These are phyloP conservation scores for Globisporangium carolinianum DNA, from an alignment of 352 stramenopile species.

Conservation along the genomic window DNA sequence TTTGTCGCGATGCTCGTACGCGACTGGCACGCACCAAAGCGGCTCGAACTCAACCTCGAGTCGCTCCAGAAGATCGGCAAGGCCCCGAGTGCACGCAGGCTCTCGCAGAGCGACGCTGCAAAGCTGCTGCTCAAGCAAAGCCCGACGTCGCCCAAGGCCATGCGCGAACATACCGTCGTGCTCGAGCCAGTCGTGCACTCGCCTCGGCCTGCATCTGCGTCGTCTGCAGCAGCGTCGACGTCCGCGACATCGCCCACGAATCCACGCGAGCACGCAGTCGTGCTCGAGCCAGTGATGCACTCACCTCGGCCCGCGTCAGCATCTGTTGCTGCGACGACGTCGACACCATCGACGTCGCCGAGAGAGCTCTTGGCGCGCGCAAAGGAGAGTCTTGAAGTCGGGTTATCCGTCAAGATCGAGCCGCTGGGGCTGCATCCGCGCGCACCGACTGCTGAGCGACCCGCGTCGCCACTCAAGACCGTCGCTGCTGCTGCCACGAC, in stretches of 20 bases:
- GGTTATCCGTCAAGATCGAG: slow-evolving; percentile 31
- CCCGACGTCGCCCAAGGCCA: slow-evolving; percentile 4
- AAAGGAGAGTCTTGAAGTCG: not conserved
- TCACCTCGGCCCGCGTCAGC: not conserved
- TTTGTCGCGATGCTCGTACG: slow-evolving; percentile 36
- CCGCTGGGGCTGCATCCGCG: slow-evolving; percentile 15
- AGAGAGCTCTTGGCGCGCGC: not conserved
- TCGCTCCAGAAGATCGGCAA: slow-evolving; percentile 46
- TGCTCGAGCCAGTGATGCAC: slow-evolving; percentile 9
- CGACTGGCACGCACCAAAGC: slow-evolving; percentile 55
- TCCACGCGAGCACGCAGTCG: not conserved
- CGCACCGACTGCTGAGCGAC: slow-evolving; percentile 1
- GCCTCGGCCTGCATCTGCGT: too few relatives aligned
- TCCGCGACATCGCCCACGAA: too few relatives aligned
- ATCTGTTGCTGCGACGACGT: not conserved
- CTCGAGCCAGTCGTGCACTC: too few relatives aligned
- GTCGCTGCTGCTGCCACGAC: too few relatives aligned
- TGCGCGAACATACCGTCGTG: not conserved
- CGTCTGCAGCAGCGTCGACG: not conserved
- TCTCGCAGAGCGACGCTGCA: slow-evolving; percentile 6
- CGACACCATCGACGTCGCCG: not conserved
- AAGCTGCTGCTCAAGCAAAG: slow-evolving; percentile 5
- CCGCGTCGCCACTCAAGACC: slow-evolving; percentile 10
- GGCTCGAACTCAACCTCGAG: slow-evolving; percentile 66
- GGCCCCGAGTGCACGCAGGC: slow-evolving; percentile 4